Evolutionary conservation across 306 rosid species (phyloP).

Genomic region (Senna tora): DNA sequence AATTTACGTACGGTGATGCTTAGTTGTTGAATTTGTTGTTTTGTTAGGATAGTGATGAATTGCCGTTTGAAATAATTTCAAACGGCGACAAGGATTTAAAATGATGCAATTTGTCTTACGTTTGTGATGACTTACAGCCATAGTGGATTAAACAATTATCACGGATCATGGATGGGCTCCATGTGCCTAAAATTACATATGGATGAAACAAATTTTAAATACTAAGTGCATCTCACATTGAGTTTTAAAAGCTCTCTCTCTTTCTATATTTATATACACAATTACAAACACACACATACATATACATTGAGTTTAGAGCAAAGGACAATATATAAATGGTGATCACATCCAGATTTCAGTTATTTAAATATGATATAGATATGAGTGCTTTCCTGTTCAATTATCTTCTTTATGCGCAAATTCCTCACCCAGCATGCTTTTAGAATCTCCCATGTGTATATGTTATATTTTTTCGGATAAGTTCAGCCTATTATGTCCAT

Average conservation of each 20-base stretch:
- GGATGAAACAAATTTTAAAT: background rate
- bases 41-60: slow-evolving; percentile 4
- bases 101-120: background rate
- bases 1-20: background rate
- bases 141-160: background rate
- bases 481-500: too few relatives aligned
- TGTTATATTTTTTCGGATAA: too few relatives aligned
- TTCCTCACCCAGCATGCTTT: background rate
- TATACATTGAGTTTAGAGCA: too few relatives aligned
- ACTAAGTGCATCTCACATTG: too few relatives aligned
- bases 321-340: too few relatives aligned
- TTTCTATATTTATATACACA: too few relatives aligned
- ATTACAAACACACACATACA: too few relatives aligned
- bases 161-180: background rate
- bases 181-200: background rate
- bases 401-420: background rate
- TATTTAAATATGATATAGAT: background rate
- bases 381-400: background rate
- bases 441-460: background rate
- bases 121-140: background rate
- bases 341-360: background rate
- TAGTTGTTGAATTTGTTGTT: slow-evolving; percentile 17
- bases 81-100: background rate
- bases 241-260: too few relatives aligned
- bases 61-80: background rate